phyloP scores from a whole-genome alignment of 768 basidiomycete genomes.

The Suillus variegatus region DNA sequence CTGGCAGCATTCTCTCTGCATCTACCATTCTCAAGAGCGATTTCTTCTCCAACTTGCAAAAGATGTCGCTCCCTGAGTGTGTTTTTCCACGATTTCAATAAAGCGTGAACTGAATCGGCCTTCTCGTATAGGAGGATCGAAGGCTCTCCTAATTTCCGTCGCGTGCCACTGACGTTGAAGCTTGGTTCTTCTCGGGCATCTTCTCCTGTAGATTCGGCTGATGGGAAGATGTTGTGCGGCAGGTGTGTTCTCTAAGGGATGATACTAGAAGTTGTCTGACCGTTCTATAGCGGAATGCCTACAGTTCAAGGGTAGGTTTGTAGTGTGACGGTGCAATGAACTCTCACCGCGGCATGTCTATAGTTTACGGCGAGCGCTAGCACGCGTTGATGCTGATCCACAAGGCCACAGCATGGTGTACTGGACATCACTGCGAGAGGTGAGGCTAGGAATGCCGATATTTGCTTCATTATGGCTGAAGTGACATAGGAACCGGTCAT shows the following conservation, averaged over 20 bases:
- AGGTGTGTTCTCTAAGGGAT: constrained; percentile 46
- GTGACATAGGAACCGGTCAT: constrained; percentile 81
- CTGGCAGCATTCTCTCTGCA: constrained; percentile 85
- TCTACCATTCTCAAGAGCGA: constrained; percentile 95
- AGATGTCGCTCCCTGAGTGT: constrained; percentile 94
- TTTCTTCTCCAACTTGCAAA: constrained; percentile 92
- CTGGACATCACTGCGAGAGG: constrained; percentile 97
- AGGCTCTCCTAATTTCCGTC: constrained; percentile 92
- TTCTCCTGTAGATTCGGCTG: constrained; percentile 32
- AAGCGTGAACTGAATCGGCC: constrained; percentile 4
- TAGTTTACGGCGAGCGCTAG: constrained; percentile 77
- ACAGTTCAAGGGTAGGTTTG: constrained; percentile 75
- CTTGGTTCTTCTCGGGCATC: constrained; percentile 27
- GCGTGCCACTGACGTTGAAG: constrained; percentile 63
- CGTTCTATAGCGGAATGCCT: constrained; percentile 81
- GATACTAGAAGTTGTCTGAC: constrained; percentile 24
- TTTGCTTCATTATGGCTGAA: not conserved
- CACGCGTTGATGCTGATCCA: constrained; percentile 78
- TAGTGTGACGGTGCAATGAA: not conserved
- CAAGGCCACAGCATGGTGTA: constrained; percentile 74
- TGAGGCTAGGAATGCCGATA: constrained; percentile 27
- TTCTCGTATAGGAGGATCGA: constrained; percentile 69
- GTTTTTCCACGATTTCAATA: constrained; percentile 27
- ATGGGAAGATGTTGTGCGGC: constrained; percentile 73
- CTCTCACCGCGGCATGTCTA: constrained; percentile 3